Evolutionary conservation across 148 eudicot species (phyloP), one percentile per base, ranked within the genome.

Genomic region (Camellia sinensis): DNA sequence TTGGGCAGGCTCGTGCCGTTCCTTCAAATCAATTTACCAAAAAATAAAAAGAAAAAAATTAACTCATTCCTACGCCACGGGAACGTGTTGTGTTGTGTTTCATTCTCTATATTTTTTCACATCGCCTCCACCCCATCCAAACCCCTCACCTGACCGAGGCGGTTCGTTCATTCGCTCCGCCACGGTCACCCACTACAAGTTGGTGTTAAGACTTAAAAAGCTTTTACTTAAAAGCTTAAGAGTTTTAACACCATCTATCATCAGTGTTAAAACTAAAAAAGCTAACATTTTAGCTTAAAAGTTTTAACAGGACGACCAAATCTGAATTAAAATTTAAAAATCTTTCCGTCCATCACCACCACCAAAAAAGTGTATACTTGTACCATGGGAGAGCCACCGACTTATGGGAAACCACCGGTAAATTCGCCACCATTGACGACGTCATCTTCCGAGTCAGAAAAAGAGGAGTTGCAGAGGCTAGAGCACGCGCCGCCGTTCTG

Each of bases 401-500:
- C 5, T 59, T 6, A 75, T 5, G 11, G 6, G 29, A 69, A 69
- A 14, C 10, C 67, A 18, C 53, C 15, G 46, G 14, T 46, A 3
- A 4, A 29, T 14, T 45, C 53, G 15, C n/a, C 73, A 69, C 13
- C 15, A 45, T 5, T 0, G 17, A 2, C 80, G 9, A 43, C 75
- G 21, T 21, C 74, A 1, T 48, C 83, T 0, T 73, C n/a, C 2
- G 78, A 73, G 4, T 84, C 85, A 0, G 92, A 90, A 67, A 69
- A 71, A 0, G 94, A 91, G 84, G 92, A 90, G 78, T 57, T 91
- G 21, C 88, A 85, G 78, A 82, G 89, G 0, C 82, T 92, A 3
- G 90, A 87, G 29, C 83, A 86, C 18, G 90, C 92, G 21, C 94
- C 92, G 5, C 89, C 95, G 0, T 86, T 88, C 56, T 88, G 89